A percentile compares a stretch with the other conserved stretches of the same genome.
Conservation (phyloP, 192 early-diverging fungal genomes). For the Dimargaris cristalligena region DNA sequence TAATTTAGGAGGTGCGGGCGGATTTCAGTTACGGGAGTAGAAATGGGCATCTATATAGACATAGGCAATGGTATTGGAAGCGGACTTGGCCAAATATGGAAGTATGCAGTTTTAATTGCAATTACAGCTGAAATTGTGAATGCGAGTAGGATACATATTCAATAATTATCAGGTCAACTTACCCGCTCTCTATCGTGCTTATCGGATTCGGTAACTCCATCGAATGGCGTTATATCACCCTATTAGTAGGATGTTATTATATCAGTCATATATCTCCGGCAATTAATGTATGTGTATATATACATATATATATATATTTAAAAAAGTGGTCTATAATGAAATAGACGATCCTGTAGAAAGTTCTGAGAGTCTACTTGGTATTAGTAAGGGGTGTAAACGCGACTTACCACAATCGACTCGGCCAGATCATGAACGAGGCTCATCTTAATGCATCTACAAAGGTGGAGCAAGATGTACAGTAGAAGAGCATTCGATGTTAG, state of each 20-base stretch:
- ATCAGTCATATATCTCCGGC: background rate
- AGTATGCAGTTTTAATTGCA: background rate
- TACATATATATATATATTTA: too few species aligned
- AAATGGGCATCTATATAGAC: too few species aligned
- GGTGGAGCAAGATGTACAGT: background rate
- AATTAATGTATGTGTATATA: too few species aligned
- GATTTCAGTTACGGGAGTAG: too few species aligned
- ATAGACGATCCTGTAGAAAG: background rate
- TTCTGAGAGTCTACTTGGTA: background rate
- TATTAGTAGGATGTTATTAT: conserved; percentile 9
- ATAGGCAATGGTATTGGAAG: background rate
- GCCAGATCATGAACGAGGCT: conserved; percentile 85
- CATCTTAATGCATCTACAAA: conserved; percentile 65
- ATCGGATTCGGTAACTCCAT: conserved; percentile 57
- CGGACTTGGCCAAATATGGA: background rate
- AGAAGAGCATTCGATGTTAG: background rate
- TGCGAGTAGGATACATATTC: background rate
- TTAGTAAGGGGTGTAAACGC: too few species aligned
- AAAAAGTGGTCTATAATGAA: conserved; percentile 10
- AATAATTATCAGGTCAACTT: conserved; percentile 10
- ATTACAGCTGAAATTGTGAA: background rate
- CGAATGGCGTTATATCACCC: conserved; percentile 82
- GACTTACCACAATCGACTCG: conserved; percentile 54
- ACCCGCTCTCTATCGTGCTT: conserved; percentile 55
- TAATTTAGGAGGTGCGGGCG: too few species aligned